phyloP scores from a whole-genome alignment of 2,329 filamentous ascomycete species.

The Fusarium proliferatum region DNA sequence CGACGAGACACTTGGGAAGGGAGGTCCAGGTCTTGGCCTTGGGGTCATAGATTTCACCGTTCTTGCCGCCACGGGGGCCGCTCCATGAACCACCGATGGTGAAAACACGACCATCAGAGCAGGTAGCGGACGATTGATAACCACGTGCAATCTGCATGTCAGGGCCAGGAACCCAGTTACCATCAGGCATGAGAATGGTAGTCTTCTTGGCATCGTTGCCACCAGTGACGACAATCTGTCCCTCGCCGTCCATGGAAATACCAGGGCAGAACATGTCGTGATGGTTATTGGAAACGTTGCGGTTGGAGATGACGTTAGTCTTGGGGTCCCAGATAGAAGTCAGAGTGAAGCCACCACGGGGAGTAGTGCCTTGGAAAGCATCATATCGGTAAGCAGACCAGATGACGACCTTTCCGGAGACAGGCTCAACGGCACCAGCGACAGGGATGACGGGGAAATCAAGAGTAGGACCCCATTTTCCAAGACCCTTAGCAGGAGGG shows the following conservation, averaged over 20 bases:
- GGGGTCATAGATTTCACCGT: constrained; percentile 37
- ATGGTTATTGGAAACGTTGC: constrained; percentile 52
- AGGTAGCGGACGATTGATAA: constrained; percentile 33
- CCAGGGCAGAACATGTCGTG: constrained; percentile 70
- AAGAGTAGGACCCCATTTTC: constrained; percentile 34
- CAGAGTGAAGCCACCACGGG: constrained; percentile 33
- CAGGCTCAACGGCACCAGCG: constrained; percentile 35
- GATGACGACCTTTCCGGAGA: constrained; percentile 28
- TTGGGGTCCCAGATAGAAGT: constrained; percentile 33
- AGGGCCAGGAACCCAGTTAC: constrained; percentile 26
- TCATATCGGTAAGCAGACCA: constrained; percentile 38
- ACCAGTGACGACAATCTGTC: constrained; percentile 65
- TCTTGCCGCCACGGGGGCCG: constrained; percentile 26
- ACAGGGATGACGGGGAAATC: constrained; percentile 38
- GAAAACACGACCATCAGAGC: constrained; percentile 33
- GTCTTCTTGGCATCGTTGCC: constrained; percentile 62
- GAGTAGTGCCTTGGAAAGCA: constrained; percentile 24
- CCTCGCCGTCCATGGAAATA: constrained; percentile 61
- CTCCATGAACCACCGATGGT: constrained; percentile 39
- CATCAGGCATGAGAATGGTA: constrained; percentile 56
- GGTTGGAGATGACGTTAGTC: constrained; percentile 28
- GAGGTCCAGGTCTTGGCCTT: constrained; percentile 20
- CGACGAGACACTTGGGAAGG: constrained; percentile 52
- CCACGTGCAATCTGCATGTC: constrained; percentile 35
- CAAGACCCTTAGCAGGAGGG: constrained; percentile 19